phyloP scores from a whole-genome alignment of 1,284 basidiomycete genomes.

The Pisolithus thermaeus region DNA sequence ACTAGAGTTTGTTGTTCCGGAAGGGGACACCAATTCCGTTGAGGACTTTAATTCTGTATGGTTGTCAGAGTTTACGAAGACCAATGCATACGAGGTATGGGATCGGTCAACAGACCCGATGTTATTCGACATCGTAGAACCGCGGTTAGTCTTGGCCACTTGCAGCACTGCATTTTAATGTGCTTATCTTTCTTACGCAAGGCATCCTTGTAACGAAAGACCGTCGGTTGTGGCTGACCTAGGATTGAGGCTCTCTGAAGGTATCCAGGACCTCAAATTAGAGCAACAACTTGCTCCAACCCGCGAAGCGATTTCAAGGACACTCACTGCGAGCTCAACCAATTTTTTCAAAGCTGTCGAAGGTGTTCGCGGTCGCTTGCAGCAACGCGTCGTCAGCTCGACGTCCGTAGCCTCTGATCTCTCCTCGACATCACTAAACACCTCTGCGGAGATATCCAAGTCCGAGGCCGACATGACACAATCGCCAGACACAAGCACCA shows the following conservation, averaged over 20 bases:
- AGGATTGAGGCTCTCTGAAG: conserved; percentile 81
- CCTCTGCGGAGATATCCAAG: conserved; percentile 45
- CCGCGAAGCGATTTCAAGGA: conserved; percentile 76
- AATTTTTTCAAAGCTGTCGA: conserved; percentile 84
- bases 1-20: conserved; percentile 16
- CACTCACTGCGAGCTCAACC: conserved; percentile 69
- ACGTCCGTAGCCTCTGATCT: conserved; percentile 27
- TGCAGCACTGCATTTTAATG: too few relatives aligned
- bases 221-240: conserved; percentile 87
- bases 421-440: conserved; percentile 17
- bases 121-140: conserved; percentile 89
- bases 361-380: conserved; percentile 74
- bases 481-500: conserved; percentile 18
- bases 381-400: conserved; percentile 40
- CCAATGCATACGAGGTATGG: conserved; percentile 85
- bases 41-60: conserved; percentile 81
- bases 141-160: conserved; percentile 71
- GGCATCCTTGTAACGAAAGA: conserved; percentile 86
- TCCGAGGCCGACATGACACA: conserved; percentile 35
- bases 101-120: conserved; percentile 81
- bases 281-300: conserved; percentile 88
- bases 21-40: conserved; percentile 42
- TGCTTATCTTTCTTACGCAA: too few relatives aligned
- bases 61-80: conserved; percentile 79
- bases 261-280: conserved; percentile 84